Evolutionary conservation across 441 rosid genomes (phyloP), one percentile per base, ranked within the genome.

Genomic region (Populus tomentosa): DNA sequence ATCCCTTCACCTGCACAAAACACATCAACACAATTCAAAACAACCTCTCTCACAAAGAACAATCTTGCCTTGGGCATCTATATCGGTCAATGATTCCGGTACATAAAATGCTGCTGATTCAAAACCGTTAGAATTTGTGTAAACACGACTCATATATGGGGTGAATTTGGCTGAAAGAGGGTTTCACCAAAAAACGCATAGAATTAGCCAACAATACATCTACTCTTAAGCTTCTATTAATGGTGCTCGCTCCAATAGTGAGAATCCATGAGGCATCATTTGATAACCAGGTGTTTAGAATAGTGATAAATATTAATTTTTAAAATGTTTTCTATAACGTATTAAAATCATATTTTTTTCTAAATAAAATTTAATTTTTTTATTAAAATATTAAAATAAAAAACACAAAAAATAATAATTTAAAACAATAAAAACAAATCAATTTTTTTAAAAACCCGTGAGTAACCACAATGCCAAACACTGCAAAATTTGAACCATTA

Each of bases 211-310:
- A 88, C 79, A 86, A 75, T 1, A 88, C 89, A 36, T 64, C 77
- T 33, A 83, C 69, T 70, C 84, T 84, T 71, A 88, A 84, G 73
- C 86, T 84, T 4, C 93, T 84, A 63, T 88, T 91, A n/a, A 83
- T 50, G 6, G 91, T 88, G 82, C 90, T 90, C 14, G 90, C 90
- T 56, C 82, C 90, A 2, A 87, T 87, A 0, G 90, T 86, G n/a
- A 86, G 63, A 33, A 89, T 83, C 89, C 89, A 86, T 40, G 90
- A 90, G 16, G 92, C 84, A 24, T 83, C 86, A 71, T 88, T 86
- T 67, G 85, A 71, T 40, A 91, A 83, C 6, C 6, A 0, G 6
- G 6, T 32, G 33, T 32, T 32, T 5, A 0, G 1, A 5, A 32
- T 32, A 32, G 0, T 32, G 6, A 32, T 32, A 32, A 0, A 32